These are phyloP conservation scores for Pleodorina starrii DNA, from an alignment of 139 green algal genomes.

Conservation along the genomic window DNA sequence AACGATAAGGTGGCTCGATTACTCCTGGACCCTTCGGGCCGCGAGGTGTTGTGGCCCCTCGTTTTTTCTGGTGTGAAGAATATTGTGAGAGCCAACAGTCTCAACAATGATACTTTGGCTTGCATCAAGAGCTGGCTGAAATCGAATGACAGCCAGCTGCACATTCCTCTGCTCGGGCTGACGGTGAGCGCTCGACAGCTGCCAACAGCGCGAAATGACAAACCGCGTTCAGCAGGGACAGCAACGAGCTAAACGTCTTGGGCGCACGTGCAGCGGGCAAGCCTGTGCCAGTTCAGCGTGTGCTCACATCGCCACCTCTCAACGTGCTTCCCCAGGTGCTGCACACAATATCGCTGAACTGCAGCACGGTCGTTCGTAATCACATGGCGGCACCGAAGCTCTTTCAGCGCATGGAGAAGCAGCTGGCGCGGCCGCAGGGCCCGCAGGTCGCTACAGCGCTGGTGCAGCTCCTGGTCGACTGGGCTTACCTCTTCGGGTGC, in stretches of 20 bases:
- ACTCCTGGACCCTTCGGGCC: background rate
- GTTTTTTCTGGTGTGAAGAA: constrained; percentile 45
- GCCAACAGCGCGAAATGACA: background rate
- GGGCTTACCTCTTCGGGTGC: constrained; percentile 31
- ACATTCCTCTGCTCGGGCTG: background rate
- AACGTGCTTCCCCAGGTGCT: constrained; percentile 22
- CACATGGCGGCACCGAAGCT: constrained; percentile 17
- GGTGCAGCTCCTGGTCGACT: constrained; percentile 42
- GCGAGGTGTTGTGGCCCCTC: constrained; percentile 5
- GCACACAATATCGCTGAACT: constrained; percentile 42
- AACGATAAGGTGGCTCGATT: constrained; percentile 11
- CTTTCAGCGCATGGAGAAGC: constrained; percentile 38
- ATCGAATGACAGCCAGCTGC: constrained; percentile 7
- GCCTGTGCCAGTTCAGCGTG: no score
- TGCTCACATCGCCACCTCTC: no score
- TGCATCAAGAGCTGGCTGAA: constrained; percentile 47
- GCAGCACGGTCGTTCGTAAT: constrained; percentile 30
- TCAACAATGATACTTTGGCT: constrained; percentile 22
- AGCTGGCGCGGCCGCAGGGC: constrained; percentile 36
- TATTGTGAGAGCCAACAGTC: constrained; percentile 15
- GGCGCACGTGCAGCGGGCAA: no score
- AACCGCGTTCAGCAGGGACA: no score
- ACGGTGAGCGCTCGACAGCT: background rate
- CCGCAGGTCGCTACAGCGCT: constrained; percentile 23
- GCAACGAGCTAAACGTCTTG: no score